Base-by-base conservation (phyloP, 176 grass and related monocot species). In the Carex parvula region DNA sequence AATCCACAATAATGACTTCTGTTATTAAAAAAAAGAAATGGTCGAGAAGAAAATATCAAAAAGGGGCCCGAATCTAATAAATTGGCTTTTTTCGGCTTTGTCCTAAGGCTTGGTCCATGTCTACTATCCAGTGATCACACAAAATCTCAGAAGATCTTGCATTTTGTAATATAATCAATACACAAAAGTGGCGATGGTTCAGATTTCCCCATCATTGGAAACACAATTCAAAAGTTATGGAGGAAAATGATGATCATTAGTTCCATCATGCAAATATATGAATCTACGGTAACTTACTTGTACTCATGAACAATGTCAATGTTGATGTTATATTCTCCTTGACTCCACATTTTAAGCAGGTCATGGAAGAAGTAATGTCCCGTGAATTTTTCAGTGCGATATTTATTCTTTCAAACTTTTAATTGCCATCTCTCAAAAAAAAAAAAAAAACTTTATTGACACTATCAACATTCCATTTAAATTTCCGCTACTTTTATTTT, bases 111-210 rank as follows among this genome's bases (percentile, higher is more conserved):
- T 81, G 30, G 80, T 83, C 62, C 5, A 44, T 83, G 67, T 68
- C 61, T 68, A 67, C 1, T 33, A 54, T 83, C 80, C 52, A 67
- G 12, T 68, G 63, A 67, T 66, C 61, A 33, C 39, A 68, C 15
- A 14, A 44, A 83, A 83, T 83, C 80, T 83, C 67, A 11, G 39
- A 68, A 54, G 62, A 83, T 83, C 61, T 62, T 65, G 14, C 61
- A 11, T 60, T 64, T 68, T 68, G 17, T 62, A 17, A 64, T 81
- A 6, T 8, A 83, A 83, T 48, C 18, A 81, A 81, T 26, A 15
- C 18, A 22, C 18, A 39, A 79, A 81, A 81, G 17, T 81, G 79
- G 58, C 33, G 57, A 83, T 83, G 42, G 60, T 83, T 82, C 68
- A 83, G 60, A 83, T 52, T 68, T 83, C 62, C 22, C 21, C 14